These are phyloP conservation scores for Tuber magnatum DNA, from an alignment of 495 filamentous ascomycete genomes.

Conservation along the genomic window DNA sequence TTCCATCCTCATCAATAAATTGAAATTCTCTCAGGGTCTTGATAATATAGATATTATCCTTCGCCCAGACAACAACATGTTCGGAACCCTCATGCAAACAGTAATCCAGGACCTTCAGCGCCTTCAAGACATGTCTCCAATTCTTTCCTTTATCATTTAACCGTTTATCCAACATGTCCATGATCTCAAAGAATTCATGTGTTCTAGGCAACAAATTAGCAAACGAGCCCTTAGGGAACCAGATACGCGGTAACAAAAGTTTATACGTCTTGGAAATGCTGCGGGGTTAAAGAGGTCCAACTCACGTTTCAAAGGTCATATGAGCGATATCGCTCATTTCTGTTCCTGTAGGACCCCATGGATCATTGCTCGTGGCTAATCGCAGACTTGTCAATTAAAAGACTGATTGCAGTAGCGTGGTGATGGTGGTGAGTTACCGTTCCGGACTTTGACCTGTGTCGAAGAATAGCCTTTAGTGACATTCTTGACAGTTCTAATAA, in stretches of 20 bases:
- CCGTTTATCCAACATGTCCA: constrained; percentile 99
- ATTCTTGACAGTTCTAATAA: constrained; percentile 97
- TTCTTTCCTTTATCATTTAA: constrained; percentile 99
- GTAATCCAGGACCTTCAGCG: constrained; percentile 95
- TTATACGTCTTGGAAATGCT: constrained; percentile 12
- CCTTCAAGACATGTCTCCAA: constrained; percentile 98
- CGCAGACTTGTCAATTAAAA: constrained; percentile 28
- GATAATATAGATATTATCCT: constrained; percentile 97
- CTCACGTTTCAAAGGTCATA: constrained; percentile 93
- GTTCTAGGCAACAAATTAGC: constrained; percentile 50
- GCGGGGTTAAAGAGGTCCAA: constrained; percentile 17
- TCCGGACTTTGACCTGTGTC: constrained; percentile 97
- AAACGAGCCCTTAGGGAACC: constrained; percentile 13
- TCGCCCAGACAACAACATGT: constrained; percentile 93
- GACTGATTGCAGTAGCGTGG: neutral
- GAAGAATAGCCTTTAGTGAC: constrained; percentile 98
- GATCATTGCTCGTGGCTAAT: constrained; percentile 94
- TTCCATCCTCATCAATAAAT: constrained; percentile 87
- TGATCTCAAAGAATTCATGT: constrained; percentile 98
- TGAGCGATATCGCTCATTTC: constrained; percentile 99
- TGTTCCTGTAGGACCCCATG: constrained; percentile 95
- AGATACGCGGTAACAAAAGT: constrained; percentile 12
- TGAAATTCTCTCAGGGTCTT: constrained; percentile 96
- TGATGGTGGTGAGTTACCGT: constrained; percentile 60
- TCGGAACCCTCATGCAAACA: constrained; percentile 96